Evolutionary conservation across 2,329 filamentous ascomycete genomes (phyloP).

Genomic region (Bipolaris zeicola): DNA sequence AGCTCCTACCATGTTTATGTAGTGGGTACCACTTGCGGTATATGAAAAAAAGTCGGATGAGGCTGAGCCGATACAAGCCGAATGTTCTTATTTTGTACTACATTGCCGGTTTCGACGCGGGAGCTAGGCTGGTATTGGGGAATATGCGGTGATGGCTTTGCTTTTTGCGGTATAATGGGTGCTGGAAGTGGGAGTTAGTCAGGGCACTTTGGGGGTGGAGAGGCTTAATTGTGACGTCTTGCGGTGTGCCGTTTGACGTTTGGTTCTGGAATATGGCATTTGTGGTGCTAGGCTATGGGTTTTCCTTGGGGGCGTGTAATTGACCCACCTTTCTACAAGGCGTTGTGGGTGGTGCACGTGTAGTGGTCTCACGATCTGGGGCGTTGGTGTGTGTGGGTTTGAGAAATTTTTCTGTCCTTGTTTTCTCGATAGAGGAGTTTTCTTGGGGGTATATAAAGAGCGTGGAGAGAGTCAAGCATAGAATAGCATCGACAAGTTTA

Average conservation of each 20-base stretch:
- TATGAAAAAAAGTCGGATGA: conserved; percentile 10
- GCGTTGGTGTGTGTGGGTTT: not conserved
- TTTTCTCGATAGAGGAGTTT: not conserved
- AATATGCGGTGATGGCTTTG: conserved; percentile 13
- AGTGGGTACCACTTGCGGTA: conserved; percentile 16
- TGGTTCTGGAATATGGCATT: conserved; percentile 1
- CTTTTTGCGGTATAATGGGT: not conserved
- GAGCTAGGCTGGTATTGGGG: conserved; percentile 17
- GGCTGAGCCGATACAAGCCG: conserved; percentile 19
- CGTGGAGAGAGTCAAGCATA: not conserved
- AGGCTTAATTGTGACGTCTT: conserved; percentile 13
- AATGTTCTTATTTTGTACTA: not conserved
- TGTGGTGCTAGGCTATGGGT: no score
- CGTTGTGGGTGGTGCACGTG: conserved; percentile 15
- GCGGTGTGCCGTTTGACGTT: conserved; percentile 10
- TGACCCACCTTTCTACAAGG: no score
- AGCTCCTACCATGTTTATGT: conserved; percentile 5
- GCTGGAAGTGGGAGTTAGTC: conserved; percentile 2
- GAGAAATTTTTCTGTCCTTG: conserved; percentile 11
- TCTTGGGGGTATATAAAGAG: conserved; percentile 19
- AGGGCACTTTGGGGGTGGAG: not conserved
- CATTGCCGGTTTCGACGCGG: conserved; percentile 2
- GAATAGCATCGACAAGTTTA: conserved; percentile 1
- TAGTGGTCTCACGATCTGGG: conserved; percentile 16
- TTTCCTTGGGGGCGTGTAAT: no score